Conservation (phyloP, 257 asterid species). For the Solanum bukasovii region DNA sequence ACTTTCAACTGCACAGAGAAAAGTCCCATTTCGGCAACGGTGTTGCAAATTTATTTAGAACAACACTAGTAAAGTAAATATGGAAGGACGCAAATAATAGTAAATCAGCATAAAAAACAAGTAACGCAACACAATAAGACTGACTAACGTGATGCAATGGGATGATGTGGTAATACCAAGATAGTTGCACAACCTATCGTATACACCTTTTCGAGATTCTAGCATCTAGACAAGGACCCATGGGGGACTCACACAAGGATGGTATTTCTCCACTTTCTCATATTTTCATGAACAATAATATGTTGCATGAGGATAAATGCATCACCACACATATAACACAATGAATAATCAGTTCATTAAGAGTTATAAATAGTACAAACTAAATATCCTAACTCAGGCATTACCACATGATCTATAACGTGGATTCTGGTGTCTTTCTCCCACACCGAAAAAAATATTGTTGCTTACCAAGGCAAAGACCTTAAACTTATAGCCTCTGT, state of each 20-base stretch:
- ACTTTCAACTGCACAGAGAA: neutral
- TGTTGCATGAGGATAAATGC: neutral
- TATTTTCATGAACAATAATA: neutral
- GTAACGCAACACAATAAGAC: no score
- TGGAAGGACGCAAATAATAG: neutral
- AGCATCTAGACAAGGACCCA: neutral
- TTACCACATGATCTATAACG: no score
- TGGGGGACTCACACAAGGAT: neutral
- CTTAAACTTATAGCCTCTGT: no score
- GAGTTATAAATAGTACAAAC: neutral
- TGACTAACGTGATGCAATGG: no score
- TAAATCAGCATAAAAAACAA: no score
- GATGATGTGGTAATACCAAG: neutral
- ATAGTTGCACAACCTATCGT: neutral
- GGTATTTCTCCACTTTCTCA: neutral
- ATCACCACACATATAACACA: neutral
- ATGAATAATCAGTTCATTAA: neutral
- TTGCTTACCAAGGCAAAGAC: no score
- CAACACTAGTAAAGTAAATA: no score
- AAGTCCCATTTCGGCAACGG: neutral
- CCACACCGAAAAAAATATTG: no score
- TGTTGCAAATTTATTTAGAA: neutral
- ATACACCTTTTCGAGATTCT: neutral
- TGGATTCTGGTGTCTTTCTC: no score
- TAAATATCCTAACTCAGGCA: neutral